Evolutionary conservation across 1,284 basidiomycete species (phyloP).

Genomic region (Ustilago xerochloae): DNA sequence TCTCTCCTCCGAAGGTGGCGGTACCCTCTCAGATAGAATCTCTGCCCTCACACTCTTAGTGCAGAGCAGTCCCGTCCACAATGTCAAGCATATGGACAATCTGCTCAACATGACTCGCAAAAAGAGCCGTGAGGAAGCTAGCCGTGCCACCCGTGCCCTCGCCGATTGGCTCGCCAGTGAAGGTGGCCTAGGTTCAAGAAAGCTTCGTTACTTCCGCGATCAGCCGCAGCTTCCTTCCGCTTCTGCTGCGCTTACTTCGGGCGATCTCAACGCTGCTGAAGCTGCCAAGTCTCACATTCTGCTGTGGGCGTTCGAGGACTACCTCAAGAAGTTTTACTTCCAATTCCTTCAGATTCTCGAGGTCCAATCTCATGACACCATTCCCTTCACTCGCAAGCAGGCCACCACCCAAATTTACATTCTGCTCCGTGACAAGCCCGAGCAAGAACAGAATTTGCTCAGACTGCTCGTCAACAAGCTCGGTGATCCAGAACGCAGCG

Average conservation of each 20-base stretch:
- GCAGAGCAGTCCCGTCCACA: constrained; percentile 90
- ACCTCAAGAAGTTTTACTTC: constrained; percentile 97
- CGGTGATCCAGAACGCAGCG: constrained; percentile 82
- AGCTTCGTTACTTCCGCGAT: constrained; percentile 86
- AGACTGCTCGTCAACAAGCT: constrained; percentile 90
- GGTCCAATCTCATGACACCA: constrained; percentile 85
- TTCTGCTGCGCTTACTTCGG: constrained; percentile 70
- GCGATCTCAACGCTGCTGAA: constrained; percentile 39
- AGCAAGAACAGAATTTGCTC: constrained; percentile 96
- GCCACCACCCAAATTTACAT: constrained; percentile 77
- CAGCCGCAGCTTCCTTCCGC: constrained; percentile 77
- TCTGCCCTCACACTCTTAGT: constrained; percentile 91
- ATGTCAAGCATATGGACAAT: constrained; percentile 72
- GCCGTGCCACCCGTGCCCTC: constrained; percentile 88
- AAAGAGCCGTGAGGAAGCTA: constrained; percentile 87
- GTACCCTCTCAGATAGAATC: constrained; percentile 89
- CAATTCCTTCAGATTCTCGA: constrained; percentile 89
- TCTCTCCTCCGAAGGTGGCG: constrained; percentile 58
- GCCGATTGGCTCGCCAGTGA: constrained; percentile 87
- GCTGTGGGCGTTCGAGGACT: constrained; percentile 93
- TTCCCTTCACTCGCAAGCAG: constrained; percentile 88
- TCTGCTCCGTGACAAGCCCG: constrained; percentile 87
- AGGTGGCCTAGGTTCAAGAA: constrained; percentile 79
- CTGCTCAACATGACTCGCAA: constrained; percentile 84
- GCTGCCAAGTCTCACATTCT: constrained; percentile 74